Percentiles rank a stretch among this genome's conserved stretches.
phyloP scores from a whole-genome alignment of 768 basidiomycete genomes.

The Pisolithus marmoratus region DNA sequence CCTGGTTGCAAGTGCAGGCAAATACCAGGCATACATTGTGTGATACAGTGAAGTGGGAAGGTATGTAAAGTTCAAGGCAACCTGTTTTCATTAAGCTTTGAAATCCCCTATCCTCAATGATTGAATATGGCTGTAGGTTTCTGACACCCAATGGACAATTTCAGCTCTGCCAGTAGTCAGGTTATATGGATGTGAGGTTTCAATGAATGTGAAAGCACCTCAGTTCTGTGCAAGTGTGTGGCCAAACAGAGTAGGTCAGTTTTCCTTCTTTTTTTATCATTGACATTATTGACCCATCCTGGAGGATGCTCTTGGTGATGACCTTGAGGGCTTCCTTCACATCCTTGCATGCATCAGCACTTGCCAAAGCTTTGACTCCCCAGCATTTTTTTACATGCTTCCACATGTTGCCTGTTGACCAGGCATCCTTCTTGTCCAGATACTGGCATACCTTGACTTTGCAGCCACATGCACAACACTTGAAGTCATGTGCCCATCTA shows the following conservation, averaged over 20 bases:
- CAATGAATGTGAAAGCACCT: no score
- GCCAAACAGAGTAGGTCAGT: no score
- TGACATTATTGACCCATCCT: neutral
- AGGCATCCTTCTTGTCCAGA: constrained; percentile 20
- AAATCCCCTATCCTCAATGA: constrained; percentile 32
- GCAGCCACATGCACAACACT: constrained; percentile 18
- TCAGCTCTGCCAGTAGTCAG: no score
- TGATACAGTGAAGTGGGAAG: constrained; percentile 27
- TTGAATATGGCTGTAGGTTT: constrained; percentile 26
- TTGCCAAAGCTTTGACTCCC: constrained; percentile 17
- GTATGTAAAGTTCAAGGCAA: constrained; percentile 23
- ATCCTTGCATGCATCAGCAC: constrained; percentile 12
- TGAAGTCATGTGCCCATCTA: constrained; percentile 23
- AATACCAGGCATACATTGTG: constrained; percentile 30
- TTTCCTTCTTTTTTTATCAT: no score
- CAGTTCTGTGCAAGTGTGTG: no score
- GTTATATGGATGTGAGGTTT: no score
- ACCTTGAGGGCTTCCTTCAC: no score
- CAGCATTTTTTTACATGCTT: constrained; percentile 30
- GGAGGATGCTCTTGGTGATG: neutral
- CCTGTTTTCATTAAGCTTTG: constrained; percentile 10
- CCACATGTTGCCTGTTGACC: constrained; percentile 26
- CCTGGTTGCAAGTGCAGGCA: constrained; percentile 3
- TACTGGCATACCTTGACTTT: constrained; percentile 14
- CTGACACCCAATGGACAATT: constrained; percentile 33